Evolutionary conservation across 2,329 filamentous ascomycete species (phyloP).

Genomic region (Fusarium albidum): DNA sequence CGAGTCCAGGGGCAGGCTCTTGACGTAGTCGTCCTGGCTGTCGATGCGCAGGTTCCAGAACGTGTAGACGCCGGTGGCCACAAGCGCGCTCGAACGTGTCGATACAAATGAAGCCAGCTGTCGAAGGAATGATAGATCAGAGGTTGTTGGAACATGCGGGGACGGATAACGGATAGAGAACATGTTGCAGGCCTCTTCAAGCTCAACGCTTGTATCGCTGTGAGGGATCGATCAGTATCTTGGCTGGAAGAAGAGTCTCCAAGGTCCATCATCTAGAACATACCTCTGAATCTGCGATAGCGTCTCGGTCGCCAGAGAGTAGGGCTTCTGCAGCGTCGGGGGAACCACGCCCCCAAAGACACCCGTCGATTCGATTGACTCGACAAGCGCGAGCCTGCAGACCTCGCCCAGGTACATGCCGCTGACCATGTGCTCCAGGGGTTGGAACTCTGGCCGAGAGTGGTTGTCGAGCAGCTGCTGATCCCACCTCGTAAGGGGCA

Average conservation of each 20-base stretch:
- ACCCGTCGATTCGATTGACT: constrained; percentile 63
- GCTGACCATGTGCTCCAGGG: constrained; percentile 68
- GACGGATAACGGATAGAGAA: constrained; percentile 62
- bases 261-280: constrained; percentile 41
- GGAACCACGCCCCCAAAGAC: constrained; percentile 66
- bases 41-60: constrained; percentile 66
- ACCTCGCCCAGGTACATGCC: constrained; percentile 75
- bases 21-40: constrained; percentile 49
- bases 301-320: constrained; percentile 68
- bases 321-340: constrained; percentile 58
- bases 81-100: constrained; percentile 65
- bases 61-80: constrained; percentile 66
- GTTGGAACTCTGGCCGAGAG: constrained; percentile 66
- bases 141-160: constrained; percentile 46
- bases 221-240: constrained; percentile 36
- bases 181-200: constrained; percentile 54
- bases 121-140: constrained; percentile 62
- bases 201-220: constrained; percentile 55
- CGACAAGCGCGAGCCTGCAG: constrained; percentile 63
- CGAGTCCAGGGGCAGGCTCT: constrained; percentile 43
- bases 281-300: constrained; percentile 66
- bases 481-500: constrained; percentile 71
- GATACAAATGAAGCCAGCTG: constrained; percentile 63
- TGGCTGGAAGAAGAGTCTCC: neutral
- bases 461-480: constrained; percentile 59